Evolutionary conservation across 2,329 filamentous ascomycete species (phyloP).

Genomic region (Teratosphaeria gauchensis): DNA sequence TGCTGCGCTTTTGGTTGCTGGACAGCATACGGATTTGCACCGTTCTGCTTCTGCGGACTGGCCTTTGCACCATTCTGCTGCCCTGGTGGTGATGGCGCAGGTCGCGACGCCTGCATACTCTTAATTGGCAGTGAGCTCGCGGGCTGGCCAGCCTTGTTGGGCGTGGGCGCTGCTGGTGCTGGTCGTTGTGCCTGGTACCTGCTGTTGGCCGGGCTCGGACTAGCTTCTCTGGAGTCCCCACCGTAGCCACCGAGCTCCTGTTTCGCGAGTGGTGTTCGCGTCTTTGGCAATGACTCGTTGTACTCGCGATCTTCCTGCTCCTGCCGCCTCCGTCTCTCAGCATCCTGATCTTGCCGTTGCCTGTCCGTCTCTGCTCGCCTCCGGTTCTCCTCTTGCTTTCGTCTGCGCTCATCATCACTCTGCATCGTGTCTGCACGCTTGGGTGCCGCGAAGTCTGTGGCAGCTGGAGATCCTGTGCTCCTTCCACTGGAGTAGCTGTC

Average conservation of each 20-base stretch:
- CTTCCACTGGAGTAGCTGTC: constrained; percentile 34
- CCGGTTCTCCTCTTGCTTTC: constrained; percentile 31
- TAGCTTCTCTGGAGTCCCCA: constrained; percentile 32
- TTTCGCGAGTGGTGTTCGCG: constrained; percentile 69
- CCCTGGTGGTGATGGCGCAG: constrained; percentile 23
- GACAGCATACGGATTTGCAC: constrained; percentile 19
- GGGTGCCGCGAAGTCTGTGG: constrained; percentile 16
- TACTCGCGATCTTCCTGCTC: constrained; percentile 67
- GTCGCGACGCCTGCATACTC: constrained; percentile 58
- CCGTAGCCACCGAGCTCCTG: constrained; percentile 72
- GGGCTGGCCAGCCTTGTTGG: constrained; percentile 17
- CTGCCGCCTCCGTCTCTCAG: constrained; percentile 44
- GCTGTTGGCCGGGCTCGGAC: constrained; percentile 38
- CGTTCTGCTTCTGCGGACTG: constrained; percentile 19
- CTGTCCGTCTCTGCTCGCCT: constrained; percentile 29
- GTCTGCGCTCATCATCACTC: constrained; percentile 26
- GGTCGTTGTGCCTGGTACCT: constrained; percentile 80
- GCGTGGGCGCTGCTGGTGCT: constrained; percentile 47
- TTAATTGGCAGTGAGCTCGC: constrained; percentile 28
- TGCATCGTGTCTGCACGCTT: constrained; percentile 26
- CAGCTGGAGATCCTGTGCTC: constrained; percentile 6
- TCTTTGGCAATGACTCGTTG: constrained; percentile 80
- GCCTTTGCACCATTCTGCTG: constrained; percentile 17
- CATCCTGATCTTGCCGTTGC: constrained; percentile 35
- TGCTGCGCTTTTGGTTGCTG: constrained; percentile 15